phyloP scores from a whole-genome alignment of 2,329 filamentous ascomycete genomes.

The Chaetomium olivaceum region DNA sequence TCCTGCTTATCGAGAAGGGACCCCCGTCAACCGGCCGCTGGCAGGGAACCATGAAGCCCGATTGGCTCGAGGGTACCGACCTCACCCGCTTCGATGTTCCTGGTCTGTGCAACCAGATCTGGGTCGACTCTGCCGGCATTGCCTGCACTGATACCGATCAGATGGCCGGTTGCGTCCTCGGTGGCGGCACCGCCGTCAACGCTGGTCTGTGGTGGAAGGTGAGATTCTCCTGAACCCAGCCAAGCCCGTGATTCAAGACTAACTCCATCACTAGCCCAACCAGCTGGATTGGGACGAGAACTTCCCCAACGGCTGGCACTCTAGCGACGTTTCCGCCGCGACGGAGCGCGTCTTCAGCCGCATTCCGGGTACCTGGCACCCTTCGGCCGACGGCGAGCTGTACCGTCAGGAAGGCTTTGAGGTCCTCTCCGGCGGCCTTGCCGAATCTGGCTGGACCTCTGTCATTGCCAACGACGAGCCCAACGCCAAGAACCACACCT shows the following conservation, averaged over 20 bases:
- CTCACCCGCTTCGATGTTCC: conserved; percentile 72
- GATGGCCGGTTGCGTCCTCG: conserved; percentile 71
- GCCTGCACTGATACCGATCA: conserved; percentile 70
- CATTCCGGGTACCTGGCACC: conserved; percentile 68
- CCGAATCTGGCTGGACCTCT: conserved; percentile 61
- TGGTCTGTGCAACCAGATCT: conserved; percentile 70
- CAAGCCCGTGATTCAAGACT: not conserved
- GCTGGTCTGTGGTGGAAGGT: conserved; percentile 68
- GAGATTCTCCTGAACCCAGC: conserved; percentile 14
- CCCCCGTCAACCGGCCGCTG: conserved; percentile 65
- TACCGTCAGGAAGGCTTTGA: conserved; percentile 69
- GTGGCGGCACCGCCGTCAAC: conserved; percentile 67
- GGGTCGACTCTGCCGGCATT: conserved; percentile 62
- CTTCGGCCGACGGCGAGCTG: conserved; percentile 65
- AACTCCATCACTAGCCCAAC: conserved; percentile 48
- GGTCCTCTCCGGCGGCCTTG: conserved; percentile 60
- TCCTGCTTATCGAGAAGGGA: conserved; percentile 63
- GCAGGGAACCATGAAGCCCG: conserved; percentile 60
- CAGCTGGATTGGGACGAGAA: conserved; percentile 69
- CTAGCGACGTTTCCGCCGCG: conserved; percentile 59
- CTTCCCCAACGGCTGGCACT: conserved; percentile 72
- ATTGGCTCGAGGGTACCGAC: conserved; percentile 62
- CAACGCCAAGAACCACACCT: conserved; percentile 65
- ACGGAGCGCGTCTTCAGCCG: conserved; percentile 64
- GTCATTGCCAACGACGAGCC: conserved; percentile 62